These are phyloP conservation scores for Rhizopus arrhizus DNA, from an alignment of 371 early-diverging fungal species.

Conservation along the genomic window DNA sequence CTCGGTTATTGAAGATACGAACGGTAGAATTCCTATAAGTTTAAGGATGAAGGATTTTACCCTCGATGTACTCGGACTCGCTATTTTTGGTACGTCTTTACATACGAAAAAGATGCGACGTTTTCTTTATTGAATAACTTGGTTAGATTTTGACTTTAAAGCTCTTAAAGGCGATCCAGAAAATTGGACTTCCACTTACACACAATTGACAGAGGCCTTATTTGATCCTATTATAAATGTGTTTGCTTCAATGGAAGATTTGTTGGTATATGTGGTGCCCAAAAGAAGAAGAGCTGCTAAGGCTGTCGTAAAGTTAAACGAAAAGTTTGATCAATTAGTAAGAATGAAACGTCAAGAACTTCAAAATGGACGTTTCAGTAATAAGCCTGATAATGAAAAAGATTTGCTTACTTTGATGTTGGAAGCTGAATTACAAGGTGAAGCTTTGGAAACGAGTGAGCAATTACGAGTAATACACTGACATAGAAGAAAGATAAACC, in stretches of 20 bases:
- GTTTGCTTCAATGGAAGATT: conserved; percentile 4
- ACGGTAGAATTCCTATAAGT: conserved; percentile 11
- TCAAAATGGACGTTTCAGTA: neutral
- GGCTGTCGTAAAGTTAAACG: neutral
- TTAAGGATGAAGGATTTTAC: conserved; percentile 29
- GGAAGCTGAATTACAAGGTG: conserved; percentile 5
- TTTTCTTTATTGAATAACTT: neutral
- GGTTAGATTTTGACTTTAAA: conserved; percentile 34
- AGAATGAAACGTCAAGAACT: neutral
- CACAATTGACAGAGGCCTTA: conserved; percentile 13
- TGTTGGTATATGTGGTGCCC: neutral
- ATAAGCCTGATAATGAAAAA: conserved; percentile 32
- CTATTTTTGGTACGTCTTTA: conserved; percentile 39
- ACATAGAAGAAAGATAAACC: too few relatives aligned
- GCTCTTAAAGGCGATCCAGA: conserved; percentile 30
- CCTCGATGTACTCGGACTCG: conserved; percentile 38
- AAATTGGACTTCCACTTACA: conserved; percentile 34
- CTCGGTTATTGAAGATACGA: conserved; percentile 23
- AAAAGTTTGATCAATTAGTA: neutral
- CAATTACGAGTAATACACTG: conserved; percentile 9
- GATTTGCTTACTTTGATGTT: conserved; percentile 56
- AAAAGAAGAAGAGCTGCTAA: neutral
- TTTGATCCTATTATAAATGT: conserved; percentile 18
- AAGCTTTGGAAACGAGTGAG: neutral
- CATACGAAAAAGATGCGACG: neutral